Conservation (phyloP, 2,329 filamentous ascomycete species). For the Colletotrichum lupini region DNA sequence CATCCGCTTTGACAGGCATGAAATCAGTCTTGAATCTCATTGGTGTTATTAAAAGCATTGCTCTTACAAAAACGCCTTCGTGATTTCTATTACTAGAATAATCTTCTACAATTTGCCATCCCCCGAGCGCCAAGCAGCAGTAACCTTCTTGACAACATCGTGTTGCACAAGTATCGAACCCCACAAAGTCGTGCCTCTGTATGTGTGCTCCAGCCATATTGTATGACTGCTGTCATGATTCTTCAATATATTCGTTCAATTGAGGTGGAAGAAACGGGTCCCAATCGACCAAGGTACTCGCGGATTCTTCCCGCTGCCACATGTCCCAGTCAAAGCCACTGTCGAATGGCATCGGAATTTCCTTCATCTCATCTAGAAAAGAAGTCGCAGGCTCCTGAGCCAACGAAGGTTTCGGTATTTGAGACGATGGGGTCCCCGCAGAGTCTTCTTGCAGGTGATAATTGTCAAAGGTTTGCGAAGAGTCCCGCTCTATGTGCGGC, state of each 20-base stretch:
- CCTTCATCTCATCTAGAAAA: not conserved
- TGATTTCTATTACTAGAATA: not conserved
- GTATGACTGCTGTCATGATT: not conserved
- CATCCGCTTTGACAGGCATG: not conserved
- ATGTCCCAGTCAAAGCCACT: not conserved
- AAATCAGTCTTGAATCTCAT: not conserved
- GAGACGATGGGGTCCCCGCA: not conserved
- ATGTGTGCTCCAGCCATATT: not conserved
- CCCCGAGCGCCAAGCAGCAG: not conserved
- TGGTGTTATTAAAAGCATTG: not conserved
- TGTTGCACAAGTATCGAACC: not conserved
- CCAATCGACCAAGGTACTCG: not conserved
- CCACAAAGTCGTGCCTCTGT: not conserved
- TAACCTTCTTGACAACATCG: not conserved
- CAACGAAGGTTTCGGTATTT: not conserved
- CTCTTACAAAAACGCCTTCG: not conserved
- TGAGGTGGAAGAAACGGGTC: rapidly evolving
- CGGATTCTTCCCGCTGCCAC: not conserved
- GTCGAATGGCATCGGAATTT: not conserved
- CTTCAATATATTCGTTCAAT: not conserved
- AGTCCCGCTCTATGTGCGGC: not conserved
- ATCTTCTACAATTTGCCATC: not conserved
- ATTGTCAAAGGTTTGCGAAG: not conserved
- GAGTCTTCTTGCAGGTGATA: not conserved
- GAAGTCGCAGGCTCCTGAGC: not conserved